These are phyloP conservation scores for Cunninghamia lanceolata DNA, from an alignment of 75 land plant species.

Conservation along the genomic window DNA sequence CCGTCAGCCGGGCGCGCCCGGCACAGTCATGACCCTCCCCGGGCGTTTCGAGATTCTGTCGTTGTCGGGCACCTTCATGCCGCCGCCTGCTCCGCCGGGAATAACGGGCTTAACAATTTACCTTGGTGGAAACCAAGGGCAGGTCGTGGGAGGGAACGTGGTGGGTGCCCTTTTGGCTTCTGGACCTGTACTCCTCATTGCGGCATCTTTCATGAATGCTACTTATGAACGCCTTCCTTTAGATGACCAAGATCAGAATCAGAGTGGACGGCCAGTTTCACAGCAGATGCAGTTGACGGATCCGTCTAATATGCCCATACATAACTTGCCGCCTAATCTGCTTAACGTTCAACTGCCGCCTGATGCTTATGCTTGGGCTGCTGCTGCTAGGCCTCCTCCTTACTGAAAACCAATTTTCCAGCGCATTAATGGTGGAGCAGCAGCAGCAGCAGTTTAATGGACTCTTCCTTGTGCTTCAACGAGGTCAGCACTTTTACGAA, in stretches of 20 bases:
- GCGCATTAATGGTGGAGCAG: not conserved
- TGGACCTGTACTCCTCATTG: conserved; percentile 38
- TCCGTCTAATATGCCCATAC: not conserved
- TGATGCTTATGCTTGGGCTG: conserved; percentile 9
- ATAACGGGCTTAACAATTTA: conserved; percentile 21
- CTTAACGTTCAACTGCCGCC: not conserved
- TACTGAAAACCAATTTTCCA: not conserved
- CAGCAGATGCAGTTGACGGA: not conserved
- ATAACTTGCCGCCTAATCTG: conserved; percentile 10
- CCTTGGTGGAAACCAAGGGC: conserved; percentile 35
- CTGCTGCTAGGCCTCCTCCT: not conserved
- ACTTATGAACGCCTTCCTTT: conserved; percentile 43
- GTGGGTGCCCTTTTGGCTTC: conserved; percentile 41
- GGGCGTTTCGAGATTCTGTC: conserved; percentile 90
- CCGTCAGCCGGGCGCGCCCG: conserved; percentile 66
- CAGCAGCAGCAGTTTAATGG: not conserved
- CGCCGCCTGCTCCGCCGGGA: conserved; percentile 33
- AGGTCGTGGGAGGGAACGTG: conserved; percentile 44
- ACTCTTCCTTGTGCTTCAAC: not conserved
- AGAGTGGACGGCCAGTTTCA: not conserved
- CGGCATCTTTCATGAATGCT: conserved; percentile 44
- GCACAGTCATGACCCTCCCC: conserved; percentile 73
- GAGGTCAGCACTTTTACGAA: not conserved
- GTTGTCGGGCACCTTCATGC: conserved; percentile 67
- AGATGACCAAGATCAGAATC: conserved; percentile 30